phyloP scores from a whole-genome alignment of 116 monocot species.

The Dioscorea cayenensis region DNA sequence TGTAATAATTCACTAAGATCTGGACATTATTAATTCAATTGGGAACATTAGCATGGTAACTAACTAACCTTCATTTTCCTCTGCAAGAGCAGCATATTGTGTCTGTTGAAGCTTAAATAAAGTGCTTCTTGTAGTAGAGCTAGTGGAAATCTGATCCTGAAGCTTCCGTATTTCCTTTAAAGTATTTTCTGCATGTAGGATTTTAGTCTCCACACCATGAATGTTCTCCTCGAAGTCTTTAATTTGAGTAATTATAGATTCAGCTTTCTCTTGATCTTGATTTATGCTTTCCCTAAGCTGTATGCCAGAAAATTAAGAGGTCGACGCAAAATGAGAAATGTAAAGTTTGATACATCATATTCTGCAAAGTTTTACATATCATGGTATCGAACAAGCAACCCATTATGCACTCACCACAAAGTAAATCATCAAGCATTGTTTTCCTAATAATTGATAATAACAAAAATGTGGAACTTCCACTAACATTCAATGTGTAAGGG shows the following conservation, averaged over 20 bases:
- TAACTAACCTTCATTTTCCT: conserved; percentile 90
- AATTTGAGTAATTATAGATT: conserved; percentile 69
- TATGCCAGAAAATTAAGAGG: background rate
- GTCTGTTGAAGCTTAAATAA: conserved; percentile 75
- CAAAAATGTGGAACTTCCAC: too few relatives aligned
- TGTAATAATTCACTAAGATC: too few relatives aligned
- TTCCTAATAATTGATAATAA: too few relatives aligned
- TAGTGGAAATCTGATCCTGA: conserved; percentile 68
- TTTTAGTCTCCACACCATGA: conserved; percentile 55
- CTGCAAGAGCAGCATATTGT: conserved; percentile 86
- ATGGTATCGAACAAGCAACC: too few relatives aligned
- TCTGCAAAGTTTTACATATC: too few relatives aligned
- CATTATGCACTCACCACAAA: too few relatives aligned
- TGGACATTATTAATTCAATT: background rate
- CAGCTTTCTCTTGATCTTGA: conserved; percentile 87
- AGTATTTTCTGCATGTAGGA: conserved; percentile 51
- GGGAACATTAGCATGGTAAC: background rate
- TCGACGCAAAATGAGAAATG: too few relatives aligned
- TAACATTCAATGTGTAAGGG: too few relatives aligned
- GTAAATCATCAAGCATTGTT: too few relatives aligned
- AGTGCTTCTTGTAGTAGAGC: conserved; percentile 66
- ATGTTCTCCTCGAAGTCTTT: conserved; percentile 65
- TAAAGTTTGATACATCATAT: too few relatives aligned
- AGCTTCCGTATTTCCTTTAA: conserved; percentile 77
- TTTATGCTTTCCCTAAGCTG: conserved; percentile 80